Evolutionary conservation across 2,329 filamentous ascomycete genomes (phyloP), one percentile per base, ranked within the genome.

Genomic region (Hortaea werneckii): DNA sequence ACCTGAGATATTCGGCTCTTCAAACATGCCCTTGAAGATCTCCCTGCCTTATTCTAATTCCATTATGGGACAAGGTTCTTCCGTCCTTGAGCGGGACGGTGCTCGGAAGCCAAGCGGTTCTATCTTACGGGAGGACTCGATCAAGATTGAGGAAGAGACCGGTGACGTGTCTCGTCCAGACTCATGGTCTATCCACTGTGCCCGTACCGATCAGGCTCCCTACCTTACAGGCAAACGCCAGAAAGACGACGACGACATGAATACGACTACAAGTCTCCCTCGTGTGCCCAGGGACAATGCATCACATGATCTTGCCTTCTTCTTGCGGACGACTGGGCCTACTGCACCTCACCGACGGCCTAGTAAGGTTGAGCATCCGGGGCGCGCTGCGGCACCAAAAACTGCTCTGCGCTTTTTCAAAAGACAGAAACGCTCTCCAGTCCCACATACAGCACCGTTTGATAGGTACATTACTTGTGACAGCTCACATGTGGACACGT

Each of bases 241-340:
- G 32, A 35, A 35, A n/a, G n/a, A 9, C 32, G 32, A n/a, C 32
- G 46, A 53, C 37, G 57, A 54, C 53, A 56, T 49, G 43, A 62
- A 58, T 56, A 63, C 58, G 47, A 63, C 60, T 10, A 52, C 58
- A 6, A 63, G 59, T 41, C 42, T 60, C 30, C 48, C 58, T 27
- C 52, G 51, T 29, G 42, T 63, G 32, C 60, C 59, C 7, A 54
- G 45, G 20, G 49, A 53, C 13, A 60, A 59, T 42, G 48, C 53
- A 8, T 60, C 60, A 7, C 57, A 59, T 30, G 64, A 67, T 35
- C 53, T 68, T 44, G 63, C 63, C 10, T 63, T 58, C 40, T 68
- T 68, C 44, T 49, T 68, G 41, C 58, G 58, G 46, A 64, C 62
- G 5, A 67, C 65, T 5, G 65, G 61, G 13, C 66, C 66, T 1